These are phyloP conservation scores for Cytospora leucostoma DNA, from an alignment of 2,329 filamentous ascomycete species.

Conservation along the genomic window DNA sequence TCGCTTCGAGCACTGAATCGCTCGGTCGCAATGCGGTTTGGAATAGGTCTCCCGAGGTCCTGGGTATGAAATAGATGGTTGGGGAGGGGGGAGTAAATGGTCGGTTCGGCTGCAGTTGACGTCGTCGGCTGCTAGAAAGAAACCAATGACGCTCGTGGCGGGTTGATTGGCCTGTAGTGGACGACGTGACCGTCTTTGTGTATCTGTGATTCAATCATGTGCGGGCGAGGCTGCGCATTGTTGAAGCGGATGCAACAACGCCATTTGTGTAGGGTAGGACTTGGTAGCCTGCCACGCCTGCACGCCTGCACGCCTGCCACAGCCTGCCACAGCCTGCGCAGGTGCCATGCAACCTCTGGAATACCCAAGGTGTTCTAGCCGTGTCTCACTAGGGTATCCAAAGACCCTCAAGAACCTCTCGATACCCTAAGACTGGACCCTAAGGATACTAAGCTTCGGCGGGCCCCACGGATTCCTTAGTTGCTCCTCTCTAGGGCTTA, in stretches of 20 bases:
- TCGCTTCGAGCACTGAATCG: too few relatives aligned
- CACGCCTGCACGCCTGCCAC: background rate
- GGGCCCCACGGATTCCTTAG: background rate
- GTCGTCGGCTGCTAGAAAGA: background rate
- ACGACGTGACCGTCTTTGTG: background rate
- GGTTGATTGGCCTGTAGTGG: constrained; percentile 10
- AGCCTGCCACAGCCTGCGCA: background rate
- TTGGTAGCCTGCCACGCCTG: too few relatives aligned
- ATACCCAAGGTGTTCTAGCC: background rate
- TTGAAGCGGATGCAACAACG: background rate
- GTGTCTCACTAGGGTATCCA: background rate
- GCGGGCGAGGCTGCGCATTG: constrained; percentile 13
- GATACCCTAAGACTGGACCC: too few relatives aligned
- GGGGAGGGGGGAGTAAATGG: background rate
- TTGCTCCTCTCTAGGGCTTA: background rate
- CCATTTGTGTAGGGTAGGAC: too few relatives aligned
- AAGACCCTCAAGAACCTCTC: too few relatives aligned
- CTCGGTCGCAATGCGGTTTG: too few relatives aligned
- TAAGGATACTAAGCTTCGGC: too few relatives aligned
- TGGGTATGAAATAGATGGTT: too few relatives aligned
- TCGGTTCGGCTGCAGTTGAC: background rate
- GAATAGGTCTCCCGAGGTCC: too few relatives aligned
- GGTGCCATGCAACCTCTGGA: background rate
- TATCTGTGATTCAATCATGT: constrained; percentile 12
- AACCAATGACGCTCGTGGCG: constrained; percentile 5